Percentiles rank a stretch among this genome's conserved stretches.
phyloP scores from a whole-genome alignment of 441 rosid species.

The Manihot esculenta region DNA sequence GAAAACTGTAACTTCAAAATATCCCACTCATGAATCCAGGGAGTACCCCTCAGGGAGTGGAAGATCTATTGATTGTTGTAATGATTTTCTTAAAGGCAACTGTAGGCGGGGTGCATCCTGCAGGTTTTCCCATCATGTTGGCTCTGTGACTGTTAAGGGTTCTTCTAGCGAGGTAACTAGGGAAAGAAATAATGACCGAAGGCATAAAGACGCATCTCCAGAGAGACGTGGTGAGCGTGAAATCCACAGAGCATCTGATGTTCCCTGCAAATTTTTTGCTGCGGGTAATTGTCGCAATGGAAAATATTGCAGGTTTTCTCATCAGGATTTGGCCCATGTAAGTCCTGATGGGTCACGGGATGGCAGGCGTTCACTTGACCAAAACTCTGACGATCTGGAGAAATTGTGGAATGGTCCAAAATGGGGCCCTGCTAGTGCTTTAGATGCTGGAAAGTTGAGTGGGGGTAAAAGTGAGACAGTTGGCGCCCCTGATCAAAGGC shows the following conservation, averaged over 20 bases:
- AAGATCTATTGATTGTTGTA: slow-evolving; percentile 43
- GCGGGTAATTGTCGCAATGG: slow-evolving; percentile 81
- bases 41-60: slow-evolving; percentile 48
- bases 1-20: slow-evolving; percentile 49
- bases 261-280: slow-evolving; percentile 73
- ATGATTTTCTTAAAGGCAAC: slow-evolving; percentile 48
- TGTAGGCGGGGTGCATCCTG: slow-evolving; percentile 57
- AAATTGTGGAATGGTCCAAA: slow-evolving; percentile 45
- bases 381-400: slow-evolving; percentile 37
- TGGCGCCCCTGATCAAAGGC: slow-evolving; percentile 30
- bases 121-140: slow-evolving; percentile 45
- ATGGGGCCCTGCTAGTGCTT: slow-evolving; percentile 40
- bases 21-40: slow-evolving; percentile 45
- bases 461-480: slow-evolving; percentile 34
- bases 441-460: slow-evolving; percentile 28
- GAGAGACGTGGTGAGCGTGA: slow-evolving; percentile 55
- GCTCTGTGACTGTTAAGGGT: slow-evolving; percentile 38
- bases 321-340: slow-evolving; percentile 39
- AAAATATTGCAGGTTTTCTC: slow-evolving; percentile 73
- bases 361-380: slow-evolving; percentile 37
- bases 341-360: slow-evolving; percentile 59
- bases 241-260: slow-evolving; percentile 43
- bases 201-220: slow-evolving; percentile 43
- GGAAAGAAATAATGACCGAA: slow-evolving; percentile 49
- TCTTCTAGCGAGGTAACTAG: slow-evolving; percentile 39